Evolutionary conservation across 345 rosid species (phyloP).

Genomic region (Brassica rapa): DNA sequence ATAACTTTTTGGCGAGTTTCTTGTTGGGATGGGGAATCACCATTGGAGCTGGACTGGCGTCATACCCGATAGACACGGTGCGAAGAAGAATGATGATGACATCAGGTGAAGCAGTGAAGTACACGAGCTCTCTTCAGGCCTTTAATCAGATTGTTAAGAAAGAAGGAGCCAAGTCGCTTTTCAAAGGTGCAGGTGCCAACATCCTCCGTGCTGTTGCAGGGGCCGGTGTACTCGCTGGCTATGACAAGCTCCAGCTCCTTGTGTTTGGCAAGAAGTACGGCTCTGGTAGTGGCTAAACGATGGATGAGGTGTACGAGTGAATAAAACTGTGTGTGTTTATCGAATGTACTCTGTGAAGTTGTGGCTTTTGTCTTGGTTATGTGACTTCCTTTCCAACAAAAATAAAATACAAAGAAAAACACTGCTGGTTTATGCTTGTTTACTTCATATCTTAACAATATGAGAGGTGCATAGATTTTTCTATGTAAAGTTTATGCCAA

Average conservation of each 20-base stretch:
- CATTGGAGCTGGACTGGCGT: slow-evolving; percentile 84
- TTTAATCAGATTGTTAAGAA: slow-evolving; percentile 74
- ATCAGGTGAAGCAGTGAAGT: slow-evolving; percentile 90
- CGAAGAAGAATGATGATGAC: slow-evolving; percentile 99
- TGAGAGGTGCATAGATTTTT: not conserved
- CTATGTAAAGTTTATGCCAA: slow-evolving; percentile 7
- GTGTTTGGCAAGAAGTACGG: slow-evolving; percentile 86
- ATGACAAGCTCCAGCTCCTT: slow-evolving; percentile 81
- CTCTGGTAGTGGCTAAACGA: slow-evolving; percentile 62
- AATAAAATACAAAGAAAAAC: slow-evolving; percentile 44
- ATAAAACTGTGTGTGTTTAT: not conserved
- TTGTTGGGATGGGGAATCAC: slow-evolving; percentile 89
- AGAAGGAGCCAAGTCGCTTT: slow-evolving; percentile 80
- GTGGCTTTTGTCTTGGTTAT: not conserved
- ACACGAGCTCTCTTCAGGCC: slow-evolving; percentile 74
- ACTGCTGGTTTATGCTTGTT: slow-evolving; percentile 27
- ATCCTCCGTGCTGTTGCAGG: slow-evolving; percentile 90
- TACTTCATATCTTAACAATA: not conserved
- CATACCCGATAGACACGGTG: slow-evolving; percentile 86
- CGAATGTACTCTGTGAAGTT: not conserved
- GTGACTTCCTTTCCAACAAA: not conserved
- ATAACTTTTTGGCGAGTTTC: slow-evolving; percentile 86
- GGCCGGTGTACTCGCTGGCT: slow-evolving; percentile 92
- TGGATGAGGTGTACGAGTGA: not conserved
- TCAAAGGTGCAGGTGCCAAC: slow-evolving; percentile 95